Conservation (phyloP, 1,284 basidiomycete genomes). For the Apiotrichum mycotoxinovorans region DNA sequence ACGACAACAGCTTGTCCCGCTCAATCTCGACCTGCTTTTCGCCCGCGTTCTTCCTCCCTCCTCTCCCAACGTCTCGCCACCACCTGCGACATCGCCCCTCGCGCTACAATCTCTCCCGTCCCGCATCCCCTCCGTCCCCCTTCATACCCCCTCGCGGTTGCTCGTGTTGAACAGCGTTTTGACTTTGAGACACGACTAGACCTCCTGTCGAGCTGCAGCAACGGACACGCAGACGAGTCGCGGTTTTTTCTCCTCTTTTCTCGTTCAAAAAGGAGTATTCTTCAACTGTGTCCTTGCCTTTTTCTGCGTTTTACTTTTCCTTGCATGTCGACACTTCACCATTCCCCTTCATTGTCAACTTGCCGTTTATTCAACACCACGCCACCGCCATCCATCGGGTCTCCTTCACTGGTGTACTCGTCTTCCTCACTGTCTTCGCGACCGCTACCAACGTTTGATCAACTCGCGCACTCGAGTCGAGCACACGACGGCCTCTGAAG, state of each 20-base stretch:
- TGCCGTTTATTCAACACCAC: not conserved
- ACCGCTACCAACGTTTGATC: not conserved
- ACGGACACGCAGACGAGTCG: too few species aligned
- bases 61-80: not conserved
- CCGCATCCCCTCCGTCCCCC: too few species aligned
- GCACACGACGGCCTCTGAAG: too few species aligned
- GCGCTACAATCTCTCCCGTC: too few species aligned
- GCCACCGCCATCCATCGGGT: not conserved
- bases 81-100: not conserved
- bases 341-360: not conserved
- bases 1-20: not conserved
- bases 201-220: not conserved
- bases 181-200: not conserved
- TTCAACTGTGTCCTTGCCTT: not conserved
- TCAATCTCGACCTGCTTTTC: not conserved
- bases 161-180: not conserved
- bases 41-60: not conserved
- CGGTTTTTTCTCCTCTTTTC: too few species aligned
- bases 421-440: not conserved
- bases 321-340: not conserved
- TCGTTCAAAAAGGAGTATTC: too few species aligned
- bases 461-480: too few species aligned
- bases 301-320: not conserved
- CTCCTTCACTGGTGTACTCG: constrained; percentile 15
- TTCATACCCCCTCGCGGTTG: too few species aligned